phyloP scores from a whole-genome alignment of 305 asterid species.

The Withania somnifera region DNA sequence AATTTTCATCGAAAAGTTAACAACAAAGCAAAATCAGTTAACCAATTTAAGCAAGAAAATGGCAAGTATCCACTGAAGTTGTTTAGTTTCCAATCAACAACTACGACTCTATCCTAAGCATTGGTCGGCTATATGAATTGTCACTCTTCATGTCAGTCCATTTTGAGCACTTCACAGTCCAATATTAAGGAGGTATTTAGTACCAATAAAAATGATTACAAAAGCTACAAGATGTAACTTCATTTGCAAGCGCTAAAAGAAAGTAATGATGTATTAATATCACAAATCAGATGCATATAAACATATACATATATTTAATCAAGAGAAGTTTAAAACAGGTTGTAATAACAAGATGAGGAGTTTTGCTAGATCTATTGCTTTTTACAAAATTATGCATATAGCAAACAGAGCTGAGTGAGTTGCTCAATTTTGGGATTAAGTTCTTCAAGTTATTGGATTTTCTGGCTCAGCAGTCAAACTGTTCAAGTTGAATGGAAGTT shows the following conservation, averaged over 20 bases:
- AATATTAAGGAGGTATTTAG: neutral
- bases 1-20: neutral
- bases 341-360: neutral
- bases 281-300: neutral
- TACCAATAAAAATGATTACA: neutral
- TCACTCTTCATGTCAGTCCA: neutral
- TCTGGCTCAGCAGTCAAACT: neutral
- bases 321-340: neutral
- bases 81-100: neutral
- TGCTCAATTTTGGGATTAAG: neutral
- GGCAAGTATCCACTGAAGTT: neutral
- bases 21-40: neutral
- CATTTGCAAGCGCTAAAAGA: neutral
- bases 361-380: neutral
- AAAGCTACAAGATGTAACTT: neutral
- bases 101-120: neutral
- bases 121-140: neutral
- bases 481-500: neutral
- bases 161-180: neutral
- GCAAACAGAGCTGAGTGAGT: neutral
- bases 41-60: slow-evolving; percentile 1
- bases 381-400: neutral
- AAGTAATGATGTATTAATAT: neutral
- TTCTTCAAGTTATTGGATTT: neutral
- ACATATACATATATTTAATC: neutral